Evolutionary conservation across 441 rosid species (phyloP), one percentile per base, ranked within the genome.

Genomic region (Isatis lusitanica): DNA sequence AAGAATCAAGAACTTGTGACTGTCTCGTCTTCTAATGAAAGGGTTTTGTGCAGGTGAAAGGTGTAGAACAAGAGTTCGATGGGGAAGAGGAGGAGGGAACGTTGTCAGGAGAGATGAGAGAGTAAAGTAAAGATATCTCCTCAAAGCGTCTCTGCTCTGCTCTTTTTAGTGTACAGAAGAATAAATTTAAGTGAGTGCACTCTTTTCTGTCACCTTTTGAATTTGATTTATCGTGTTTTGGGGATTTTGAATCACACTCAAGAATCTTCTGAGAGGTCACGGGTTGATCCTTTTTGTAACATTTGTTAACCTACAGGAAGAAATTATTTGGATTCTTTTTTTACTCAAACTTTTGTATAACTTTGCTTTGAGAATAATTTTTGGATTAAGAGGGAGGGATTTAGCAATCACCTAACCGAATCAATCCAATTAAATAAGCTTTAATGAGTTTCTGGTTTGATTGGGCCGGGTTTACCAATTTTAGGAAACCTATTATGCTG

Each of bases 51-150:
- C 66, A 68, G 97, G 98, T 94, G 50, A 92, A 90, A 77, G 87
- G 85, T 17, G 97, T 92, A 46, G 94, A 90, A 73, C 93, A 90
- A 84, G 97, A 92, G 78, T 75, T 90, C 2, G 97, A 94, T 61
- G 84, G 76, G 12, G 97, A 84, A 66, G 78, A 75, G 12, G 93
- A 85, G 72, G 93, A 84, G 46, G 84, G 81, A 52, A 57, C 82
- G 18, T 74, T 90, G 70, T 62, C 86, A 26, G 85, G 88, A 42
- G 88, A 86, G 81, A 61, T 78, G 82, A 60, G 83, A 58, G 63
- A 58, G 44, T 58, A 58, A 15, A 35, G 28, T 58, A 8, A 28
- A 63, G 39, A 16, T 9, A 35, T 53, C 24, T 66, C 61, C 36
- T 58, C 63, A 58, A 58, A 59, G 47, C 43, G 11, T 21, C 15